These are phyloP conservation scores for Microbotryomycetes sp. DNA, from an alignment of 1,284 basidiomycete species.

Conservation along the genomic window DNA sequence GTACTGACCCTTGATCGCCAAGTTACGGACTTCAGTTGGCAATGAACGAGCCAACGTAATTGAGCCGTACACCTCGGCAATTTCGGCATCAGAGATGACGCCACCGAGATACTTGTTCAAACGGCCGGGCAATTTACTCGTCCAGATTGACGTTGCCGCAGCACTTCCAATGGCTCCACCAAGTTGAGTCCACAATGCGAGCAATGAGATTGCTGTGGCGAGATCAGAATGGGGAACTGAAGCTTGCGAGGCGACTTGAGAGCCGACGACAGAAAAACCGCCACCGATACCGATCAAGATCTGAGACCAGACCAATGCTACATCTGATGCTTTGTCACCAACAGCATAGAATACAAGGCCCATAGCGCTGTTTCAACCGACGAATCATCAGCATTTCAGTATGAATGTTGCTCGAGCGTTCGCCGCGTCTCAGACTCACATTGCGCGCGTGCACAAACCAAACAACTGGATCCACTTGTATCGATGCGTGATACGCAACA, in stretches of 20 bases:
- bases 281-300: conserved; percentile 31
- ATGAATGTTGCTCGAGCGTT: conserved; percentile 15
- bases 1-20: conserved; percentile 18
- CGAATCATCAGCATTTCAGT: no score
- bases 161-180: conserved; percentile 28
- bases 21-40: conserved; percentile 9
- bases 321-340: conserved; percentile 17
- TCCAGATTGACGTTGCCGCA: conserved; percentile 34
- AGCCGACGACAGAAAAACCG: conserved; percentile 32
- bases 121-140: conserved; percentile 27
- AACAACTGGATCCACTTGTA: conserved; percentile 44
- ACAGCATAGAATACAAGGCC: conserved; percentile 3
- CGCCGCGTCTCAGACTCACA: conserved; percentile 16
- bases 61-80: conserved; percentile 18
- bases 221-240: conserved; percentile 39
- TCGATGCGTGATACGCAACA: conserved; percentile 45
- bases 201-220: conserved; percentile 35
- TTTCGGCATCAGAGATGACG: conserved; percentile 23
- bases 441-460: conserved; percentile 22
- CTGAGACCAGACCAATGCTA: conserved; percentile 20
- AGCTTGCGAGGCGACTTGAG: conserved; percentile 37
- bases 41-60: conserved; percentile 13
- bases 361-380: neutral
- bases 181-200: conserved; percentile 34
- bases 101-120: conserved; percentile 27